Conservation (phyloP, 2,329 filamentous ascomycete genomes). For the Aureobasidium lini region DNA sequence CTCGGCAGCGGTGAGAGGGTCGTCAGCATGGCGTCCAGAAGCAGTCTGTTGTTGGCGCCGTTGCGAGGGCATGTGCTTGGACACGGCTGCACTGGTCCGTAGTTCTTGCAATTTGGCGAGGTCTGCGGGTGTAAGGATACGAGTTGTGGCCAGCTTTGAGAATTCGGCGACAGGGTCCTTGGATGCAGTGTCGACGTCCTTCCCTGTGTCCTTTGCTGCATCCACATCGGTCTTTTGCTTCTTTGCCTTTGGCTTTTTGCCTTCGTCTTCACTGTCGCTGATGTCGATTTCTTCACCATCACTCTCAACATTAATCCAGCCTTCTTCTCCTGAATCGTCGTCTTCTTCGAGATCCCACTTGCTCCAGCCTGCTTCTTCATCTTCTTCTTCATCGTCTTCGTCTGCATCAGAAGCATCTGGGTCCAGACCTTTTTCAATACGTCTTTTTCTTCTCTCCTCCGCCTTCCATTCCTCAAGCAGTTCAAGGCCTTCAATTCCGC, state of each 20-base stretch:
- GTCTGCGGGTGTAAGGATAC: slow-evolving; percentile 91
- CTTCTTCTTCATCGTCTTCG: slow-evolving; percentile 53
- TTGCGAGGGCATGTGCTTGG: slow-evolving; percentile 47
- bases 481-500: slow-evolving; percentile 86
- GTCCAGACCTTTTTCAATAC: slow-evolving; percentile 59
- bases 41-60: slow-evolving; percentile 30
- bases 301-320: slow-evolving; percentile 85
- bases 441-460: slow-evolving; percentile 70
- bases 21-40: slow-evolving; percentile 63
- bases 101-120: slow-evolving; percentile 91
- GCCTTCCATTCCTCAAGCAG: slow-evolving; percentile 90
- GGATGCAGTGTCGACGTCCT: slow-evolving; percentile 36
- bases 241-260: slow-evolving; percentile 51
- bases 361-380: slow-evolving; percentile 46
- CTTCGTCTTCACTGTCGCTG: slow-evolving; percentile 64
- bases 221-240: slow-evolving; percentile 50
- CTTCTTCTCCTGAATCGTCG: slow-evolving; percentile 63
- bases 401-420: slow-evolving; percentile 54
- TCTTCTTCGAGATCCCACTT: slow-evolving; percentile 56
- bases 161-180: slow-evolving; percentile 22
- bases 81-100: slow-evolving; percentile 63
- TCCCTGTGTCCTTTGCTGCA: slow-evolving; percentile 15
- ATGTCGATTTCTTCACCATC: slow-evolving; percentile 70
- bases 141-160: slow-evolving; percentile 78
- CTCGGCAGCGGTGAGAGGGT: slow-evolving; percentile 80